A percentile compares a stretch with the other conserved stretches of the same genome.
phyloP scores from a whole-genome alignment of 2,329 filamentous ascomycete genomes.

The Pezicula neosporulosa region DNA sequence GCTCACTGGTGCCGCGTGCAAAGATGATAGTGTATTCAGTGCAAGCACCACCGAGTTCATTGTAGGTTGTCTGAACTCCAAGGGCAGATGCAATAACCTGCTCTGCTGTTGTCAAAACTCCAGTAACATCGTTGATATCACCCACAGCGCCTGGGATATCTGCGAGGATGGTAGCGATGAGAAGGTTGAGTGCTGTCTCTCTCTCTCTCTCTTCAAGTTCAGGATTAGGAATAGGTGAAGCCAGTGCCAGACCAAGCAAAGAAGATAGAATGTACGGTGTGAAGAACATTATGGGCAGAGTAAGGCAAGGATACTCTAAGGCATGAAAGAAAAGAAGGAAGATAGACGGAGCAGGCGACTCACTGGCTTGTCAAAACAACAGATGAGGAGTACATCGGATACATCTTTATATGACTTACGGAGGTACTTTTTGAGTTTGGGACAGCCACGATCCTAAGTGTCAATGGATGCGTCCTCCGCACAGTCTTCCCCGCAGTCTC shows the following conservation, averaged over 20 bases:
- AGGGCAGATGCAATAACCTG: conserved; percentile 13
- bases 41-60: conserved; percentile 18
- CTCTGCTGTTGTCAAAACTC: conserved; percentile 20
- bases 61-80: conserved; percentile 21
- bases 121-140: conserved; percentile 11
- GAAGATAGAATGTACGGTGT: conserved; percentile 6
- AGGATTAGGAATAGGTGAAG: conserved; percentile 10
- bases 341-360: too few relatives aligned
- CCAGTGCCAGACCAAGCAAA: conserved; percentile 10
- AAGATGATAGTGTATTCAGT: conserved; percentile 40
- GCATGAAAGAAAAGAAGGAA: too few relatives aligned
- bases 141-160: conserved; percentile 19
- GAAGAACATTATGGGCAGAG: conserved; percentile 12
- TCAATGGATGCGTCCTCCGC: too few relatives aligned
- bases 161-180: conserved; percentile 20
- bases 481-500: too few relatives aligned
- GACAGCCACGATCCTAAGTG: too few relatives aligned
- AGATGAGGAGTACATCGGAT: not conserved
- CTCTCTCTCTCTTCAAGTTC: conserved; percentile 10
- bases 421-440: too few relatives aligned
- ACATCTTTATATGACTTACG: too few relatives aligned
- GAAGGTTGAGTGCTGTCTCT: conserved; percentile 17
- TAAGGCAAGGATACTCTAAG: not conserved
- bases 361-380: too few relatives aligned
- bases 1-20: conserved; percentile 44